Evolutionary conservation across 2,329 filamentous ascomycete genomes (phyloP).

Genomic region (Aureobasidium subglaciale): DNA sequence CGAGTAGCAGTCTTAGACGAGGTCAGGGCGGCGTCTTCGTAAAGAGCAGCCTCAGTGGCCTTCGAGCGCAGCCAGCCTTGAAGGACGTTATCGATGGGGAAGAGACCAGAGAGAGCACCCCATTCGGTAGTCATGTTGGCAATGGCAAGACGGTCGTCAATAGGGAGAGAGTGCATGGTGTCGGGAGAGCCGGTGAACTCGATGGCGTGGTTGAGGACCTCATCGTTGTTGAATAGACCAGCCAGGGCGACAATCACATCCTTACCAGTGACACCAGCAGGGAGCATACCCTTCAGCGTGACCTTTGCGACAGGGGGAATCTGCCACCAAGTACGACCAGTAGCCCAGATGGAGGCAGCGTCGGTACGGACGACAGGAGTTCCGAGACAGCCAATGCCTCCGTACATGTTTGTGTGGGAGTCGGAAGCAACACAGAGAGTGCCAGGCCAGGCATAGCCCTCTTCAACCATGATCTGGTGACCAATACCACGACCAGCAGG

Average conservation of each 20-base stretch:
- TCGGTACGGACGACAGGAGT: slow-evolving; percentile 83
- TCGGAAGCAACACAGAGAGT: slow-evolving; percentile 75
- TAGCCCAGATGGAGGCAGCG: slow-evolving; percentile 79
- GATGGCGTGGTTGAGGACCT: slow-evolving; percentile 84
- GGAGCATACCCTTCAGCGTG: slow-evolving; percentile 67
- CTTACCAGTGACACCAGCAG: slow-evolving; percentile 78
- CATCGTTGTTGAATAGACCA: slow-evolving; percentile 75
- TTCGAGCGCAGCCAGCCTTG: slow-evolving; percentile 68
- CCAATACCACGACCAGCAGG: slow-evolving; percentile 75
- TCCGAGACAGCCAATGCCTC: slow-evolving; percentile 68
- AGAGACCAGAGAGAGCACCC: slow-evolving; percentile 66
- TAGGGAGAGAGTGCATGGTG: slow-evolving; percentile 63
- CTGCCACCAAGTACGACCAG: slow-evolving; percentile 79
- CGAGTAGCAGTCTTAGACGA: slow-evolving; percentile 45
- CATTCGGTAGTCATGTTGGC: slow-evolving; percentile 79
- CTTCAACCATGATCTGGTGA: slow-evolving; percentile 88
- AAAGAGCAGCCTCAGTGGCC: slow-evolving; percentile 64
- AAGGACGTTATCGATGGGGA: slow-evolving; percentile 71
- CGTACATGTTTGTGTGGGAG: slow-evolving; percentile 76
- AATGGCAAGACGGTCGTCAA: slow-evolving; percentile 69
- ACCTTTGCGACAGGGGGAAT: slow-evolving; percentile 77
- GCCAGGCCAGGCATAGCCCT: slow-evolving; percentile 76
- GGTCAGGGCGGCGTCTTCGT: slow-evolving; percentile 41
- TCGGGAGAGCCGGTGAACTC: slow-evolving; percentile 78
- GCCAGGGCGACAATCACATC: slow-evolving; percentile 89